These are phyloP conservation scores for Coleophoma cylindrospora DNA, from an alignment of 2,329 filamentous ascomycete genomes.

Conservation along the genomic window DNA sequence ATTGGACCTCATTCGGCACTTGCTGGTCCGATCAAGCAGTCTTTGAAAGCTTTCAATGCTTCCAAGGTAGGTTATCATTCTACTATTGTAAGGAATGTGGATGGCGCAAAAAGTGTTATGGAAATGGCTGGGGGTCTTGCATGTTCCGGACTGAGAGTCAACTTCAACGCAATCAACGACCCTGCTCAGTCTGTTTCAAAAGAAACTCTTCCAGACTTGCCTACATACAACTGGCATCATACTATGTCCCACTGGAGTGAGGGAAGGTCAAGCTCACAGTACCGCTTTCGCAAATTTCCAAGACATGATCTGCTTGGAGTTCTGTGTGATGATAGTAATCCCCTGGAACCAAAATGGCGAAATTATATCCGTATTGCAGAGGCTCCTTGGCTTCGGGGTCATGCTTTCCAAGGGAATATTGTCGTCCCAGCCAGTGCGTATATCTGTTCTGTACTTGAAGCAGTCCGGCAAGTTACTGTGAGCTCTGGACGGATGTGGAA, in stretches of 20 bases:
- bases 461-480: slow-evolving; percentile 2
- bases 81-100: neutral
- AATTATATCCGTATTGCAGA: slow-evolving; percentile 22
- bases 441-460: slow-evolving; percentile 23
- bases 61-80: slow-evolving; percentile 1
- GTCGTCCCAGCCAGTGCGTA: slow-evolving; percentile 24
- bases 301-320: slow-evolving; percentile 44
- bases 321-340: slow-evolving; percentile 8
- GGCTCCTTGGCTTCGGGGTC: slow-evolving; percentile 35
- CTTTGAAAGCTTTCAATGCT: slow-evolving; percentile 11
- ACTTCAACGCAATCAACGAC: neutral
- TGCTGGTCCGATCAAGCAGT: slow-evolving; percentile 16
- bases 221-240: neutral
- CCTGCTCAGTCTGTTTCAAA: neutral
- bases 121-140: neutral
- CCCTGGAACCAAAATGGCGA: slow-evolving; percentile 20
- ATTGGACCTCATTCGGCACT: slow-evolving; percentile 28
- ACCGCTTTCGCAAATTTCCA: slow-evolving; percentile 29
- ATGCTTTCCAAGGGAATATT: slow-evolving; percentile 16
- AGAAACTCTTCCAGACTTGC: neutral
- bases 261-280: neutral
- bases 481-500: neutral
- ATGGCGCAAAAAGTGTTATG: neutral
- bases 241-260: neutral
- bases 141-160: neutral